Conservation (phyloP, 768 basidiomycete species). For the Kwoniella sp. region DNA sequence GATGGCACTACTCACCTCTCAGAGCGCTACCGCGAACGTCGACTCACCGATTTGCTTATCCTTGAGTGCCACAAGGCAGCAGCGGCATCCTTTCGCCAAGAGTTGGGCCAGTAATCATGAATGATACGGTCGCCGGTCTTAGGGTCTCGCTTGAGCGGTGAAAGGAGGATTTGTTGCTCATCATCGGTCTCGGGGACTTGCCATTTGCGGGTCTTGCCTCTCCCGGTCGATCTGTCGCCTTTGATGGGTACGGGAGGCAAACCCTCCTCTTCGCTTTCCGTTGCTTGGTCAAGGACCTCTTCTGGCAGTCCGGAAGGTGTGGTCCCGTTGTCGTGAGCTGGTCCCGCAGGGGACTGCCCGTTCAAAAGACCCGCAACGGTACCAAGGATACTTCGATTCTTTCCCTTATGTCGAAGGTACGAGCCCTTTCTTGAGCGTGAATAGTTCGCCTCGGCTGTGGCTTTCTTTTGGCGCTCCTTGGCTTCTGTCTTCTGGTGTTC, state of each 20-base stretch:
- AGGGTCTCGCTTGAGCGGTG: background rate
- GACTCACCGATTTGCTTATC: slow-evolving; percentile 11
- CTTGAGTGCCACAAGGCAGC: background rate
- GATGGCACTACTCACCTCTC: background rate
- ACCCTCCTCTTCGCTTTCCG: background rate
- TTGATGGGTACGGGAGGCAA: background rate
- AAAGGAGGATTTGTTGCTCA: slow-evolving; percentile 1
- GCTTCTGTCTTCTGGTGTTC: background rate
- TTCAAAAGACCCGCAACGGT: slow-evolving; percentile 8
- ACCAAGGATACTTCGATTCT: slow-evolving; percentile 4
- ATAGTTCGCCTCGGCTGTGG: background rate
- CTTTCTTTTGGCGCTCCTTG: background rate
- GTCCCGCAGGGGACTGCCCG: slow-evolving; percentile 8
- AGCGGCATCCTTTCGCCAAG: background rate
- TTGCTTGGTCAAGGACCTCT: background rate
- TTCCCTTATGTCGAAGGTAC: background rate
- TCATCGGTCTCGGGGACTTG: slow-evolving; percentile 6
- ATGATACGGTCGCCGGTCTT: background rate
- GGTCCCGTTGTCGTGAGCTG: background rate
- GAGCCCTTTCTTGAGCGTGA: background rate
- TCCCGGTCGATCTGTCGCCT: background rate
- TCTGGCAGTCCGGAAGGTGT: background rate
- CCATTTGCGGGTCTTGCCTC: background rate
- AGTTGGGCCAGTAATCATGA: slow-evolving; percentile 10
- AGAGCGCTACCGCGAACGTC: background rate